Evolutionary conservation across 805 yeast species (phyloP), one percentile per base, ranked within the genome.

Genomic region (Huiozyma sinensis): DNA sequence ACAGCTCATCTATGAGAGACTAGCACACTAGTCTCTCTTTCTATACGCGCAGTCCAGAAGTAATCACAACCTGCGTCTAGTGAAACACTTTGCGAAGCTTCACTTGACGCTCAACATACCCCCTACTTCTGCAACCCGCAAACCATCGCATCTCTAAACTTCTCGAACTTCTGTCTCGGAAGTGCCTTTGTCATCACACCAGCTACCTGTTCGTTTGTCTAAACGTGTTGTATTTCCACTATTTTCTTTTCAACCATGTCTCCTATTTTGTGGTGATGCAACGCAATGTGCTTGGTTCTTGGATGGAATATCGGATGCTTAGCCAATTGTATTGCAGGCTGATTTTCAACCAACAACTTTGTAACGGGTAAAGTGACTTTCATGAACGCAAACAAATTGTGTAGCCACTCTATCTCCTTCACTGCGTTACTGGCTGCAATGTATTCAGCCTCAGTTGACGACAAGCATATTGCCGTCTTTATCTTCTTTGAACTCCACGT

Each of bases 401-500:
- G n/a, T n/a, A n/a, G n/a, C n/a, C n/a, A n/a, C n/a, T n/a, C n/a
- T 8, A 31, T 31, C 33, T 31, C 11, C 33, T 31, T 31, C 33
- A 31, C 8, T 31, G 33, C 11, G 10, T 31, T 31, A 8, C 11
- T 31, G 10, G 33, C 33, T 31, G 8, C 8, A 31, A 31, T 31
- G 33, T 31, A 8, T 31, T 31, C 33, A 8, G 33, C 33, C 33
- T 31, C 33, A 8, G 33, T 11, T 31, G 8, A 11, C 11, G 11
- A 31, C 33, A 31, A 31, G 33, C 10, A 8, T 11, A 31, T 11
- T 31, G 33, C 11, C 11, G 33, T 8, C 8, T 37, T 49, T 7
- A 44, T 44, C 32, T 41, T 50, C 37, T 41, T 48, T 2, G 53
- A 45, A 6, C 42, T 41, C 53, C 51, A 50, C 2, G 51, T 47